Conservation (phyloP, 495 filamentous ascomycete species). For the Aspergillus leporis region DNA sequence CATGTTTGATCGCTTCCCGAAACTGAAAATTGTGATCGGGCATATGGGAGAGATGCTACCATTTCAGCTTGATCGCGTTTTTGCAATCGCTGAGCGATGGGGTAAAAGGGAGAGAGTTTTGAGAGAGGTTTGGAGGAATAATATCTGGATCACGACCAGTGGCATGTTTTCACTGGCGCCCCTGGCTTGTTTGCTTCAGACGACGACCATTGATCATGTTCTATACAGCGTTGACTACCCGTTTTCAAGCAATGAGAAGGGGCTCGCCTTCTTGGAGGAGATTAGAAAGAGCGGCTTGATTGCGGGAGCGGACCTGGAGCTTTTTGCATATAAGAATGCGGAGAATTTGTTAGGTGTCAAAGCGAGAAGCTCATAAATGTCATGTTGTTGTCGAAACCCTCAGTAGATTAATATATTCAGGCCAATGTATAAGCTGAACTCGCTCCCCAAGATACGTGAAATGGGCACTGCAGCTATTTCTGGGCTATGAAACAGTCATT, state of each 20-base stretch:
- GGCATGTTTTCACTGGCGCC: conserved; percentile 31
- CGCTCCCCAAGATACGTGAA: too few species aligned
- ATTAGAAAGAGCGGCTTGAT: conserved; percentile 53
- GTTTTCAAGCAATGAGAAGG: conserved; percentile 46
- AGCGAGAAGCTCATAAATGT: background rate
- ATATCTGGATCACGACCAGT: conserved; percentile 41
- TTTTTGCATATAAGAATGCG: conserved; percentile 57
- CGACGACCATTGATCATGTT: conserved; percentile 51
- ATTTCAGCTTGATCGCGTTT: conserved; percentile 40
- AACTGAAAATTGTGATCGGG: conserved; percentile 46
- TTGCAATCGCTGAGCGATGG: conserved; percentile 26
- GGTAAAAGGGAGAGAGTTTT: conserved; percentile 25
- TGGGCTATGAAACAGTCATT: too few species aligned
- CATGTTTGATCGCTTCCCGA: conserved; percentile 50
- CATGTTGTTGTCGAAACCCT: too few species aligned
- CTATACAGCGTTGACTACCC: conserved; percentile 64
- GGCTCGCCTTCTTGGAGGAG: conserved; percentile 48
- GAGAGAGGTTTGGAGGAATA: conserved; percentile 40
- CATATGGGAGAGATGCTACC: conserved; percentile 51
- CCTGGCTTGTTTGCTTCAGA: conserved; percentile 45
- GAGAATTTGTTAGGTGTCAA: conserved; percentile 42
- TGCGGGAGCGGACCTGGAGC: conserved; percentile 48
- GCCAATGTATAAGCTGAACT: too few species aligned
- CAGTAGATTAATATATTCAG: too few species aligned
- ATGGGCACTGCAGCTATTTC: too few species aligned